Evolutionary conservation across 768 basidiomycete species (phyloP).

Genomic region (Boletellus emodensis): DNA sequence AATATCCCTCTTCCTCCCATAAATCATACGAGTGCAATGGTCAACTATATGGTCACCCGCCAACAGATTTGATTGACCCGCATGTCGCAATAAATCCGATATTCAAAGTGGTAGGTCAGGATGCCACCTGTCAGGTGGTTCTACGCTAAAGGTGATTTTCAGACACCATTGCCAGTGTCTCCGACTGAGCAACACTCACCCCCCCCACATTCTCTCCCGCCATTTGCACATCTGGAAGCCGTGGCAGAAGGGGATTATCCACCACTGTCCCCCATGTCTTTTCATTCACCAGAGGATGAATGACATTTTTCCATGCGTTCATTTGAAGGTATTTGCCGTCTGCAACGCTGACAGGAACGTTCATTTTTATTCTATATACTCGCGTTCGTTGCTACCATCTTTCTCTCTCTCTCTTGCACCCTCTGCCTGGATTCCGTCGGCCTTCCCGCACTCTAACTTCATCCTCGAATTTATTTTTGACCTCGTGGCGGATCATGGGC

Average conservation of each 20-base stretch:
- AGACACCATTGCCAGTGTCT: conserved; percentile 55
- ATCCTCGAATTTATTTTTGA: conserved; percentile 7
- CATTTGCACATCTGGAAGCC: conserved; percentile 79
- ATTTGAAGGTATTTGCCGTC: conserved; percentile 23
- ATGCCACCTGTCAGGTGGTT: neutral
- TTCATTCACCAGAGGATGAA: conserved; percentile 49
- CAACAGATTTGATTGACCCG: conserved; percentile 57
- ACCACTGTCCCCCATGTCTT: conserved; percentile 74
- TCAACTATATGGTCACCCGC: conserved; percentile 50
- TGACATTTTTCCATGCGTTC: conserved; percentile 22
- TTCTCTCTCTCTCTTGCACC: conserved; percentile 21
- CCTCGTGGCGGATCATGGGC: conserved; percentile 17
- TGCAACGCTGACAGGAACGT: conserved; percentile 17
- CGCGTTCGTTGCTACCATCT: conserved; percentile 30
- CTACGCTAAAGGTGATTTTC: conserved; percentile 7
- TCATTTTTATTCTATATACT: conserved; percentile 26
- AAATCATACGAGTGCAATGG: conserved; percentile 51
- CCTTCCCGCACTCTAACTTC: conserved; percentile 16
- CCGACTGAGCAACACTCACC: conserved; percentile 33
- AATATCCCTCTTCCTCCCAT: conserved; percentile 37
- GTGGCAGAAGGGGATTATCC: conserved; percentile 75
- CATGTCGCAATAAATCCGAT: conserved; percentile 79
- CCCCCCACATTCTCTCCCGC: conserved; percentile 56
- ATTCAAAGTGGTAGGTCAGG: conserved; percentile 79
- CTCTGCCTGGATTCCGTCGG: conserved; percentile 25